Evolutionary conservation across 2,329 filamentous ascomycete genomes (phyloP).

Genomic region (Phoma sp.): DNA sequence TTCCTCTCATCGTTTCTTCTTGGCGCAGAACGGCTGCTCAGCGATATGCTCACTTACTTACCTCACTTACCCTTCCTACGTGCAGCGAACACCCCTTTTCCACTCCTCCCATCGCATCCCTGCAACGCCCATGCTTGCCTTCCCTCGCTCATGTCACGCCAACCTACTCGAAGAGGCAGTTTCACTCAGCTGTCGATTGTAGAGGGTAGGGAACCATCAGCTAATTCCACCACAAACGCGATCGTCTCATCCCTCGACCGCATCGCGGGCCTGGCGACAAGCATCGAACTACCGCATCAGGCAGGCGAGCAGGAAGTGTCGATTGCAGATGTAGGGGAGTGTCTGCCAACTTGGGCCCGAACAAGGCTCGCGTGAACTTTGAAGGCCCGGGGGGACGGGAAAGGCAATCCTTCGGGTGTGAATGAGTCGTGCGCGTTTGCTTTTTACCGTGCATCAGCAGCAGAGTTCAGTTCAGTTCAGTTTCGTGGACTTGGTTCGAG

Average conservation of each 20-base stretch:
- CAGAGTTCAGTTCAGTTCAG: neutral
- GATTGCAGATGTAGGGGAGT: conserved; percentile 10
- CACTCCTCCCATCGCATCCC: neutral
- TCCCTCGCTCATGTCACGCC: neutral
- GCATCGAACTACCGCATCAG: neutral
- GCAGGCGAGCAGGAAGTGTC: neutral
- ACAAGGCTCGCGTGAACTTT: conserved; percentile 1
- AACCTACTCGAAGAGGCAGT: neutral
- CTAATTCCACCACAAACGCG: neutral
- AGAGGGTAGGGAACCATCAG: neutral
- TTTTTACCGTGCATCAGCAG: too few relatives aligned
- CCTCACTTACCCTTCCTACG: too few relatives aligned
- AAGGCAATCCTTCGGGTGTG: neutral
- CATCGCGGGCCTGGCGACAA: neutral
- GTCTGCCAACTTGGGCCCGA: conserved; percentile 4
- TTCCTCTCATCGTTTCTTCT: too few relatives aligned
- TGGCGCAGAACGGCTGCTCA: too few relatives aligned
- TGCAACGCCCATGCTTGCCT: neutral
- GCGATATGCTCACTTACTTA: too few relatives aligned
- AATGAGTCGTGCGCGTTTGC: conserved; percentile 2
- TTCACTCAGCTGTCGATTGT: neutral
- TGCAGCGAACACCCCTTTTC: too few relatives aligned
- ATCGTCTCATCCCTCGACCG: neutral
- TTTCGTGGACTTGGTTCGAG: too few relatives aligned
- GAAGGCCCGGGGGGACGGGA: neutral